phyloP scores from a whole-genome alignment of 2,329 filamentous ascomycete genomes.

The Exophiala phaeomuriformis region DNA sequence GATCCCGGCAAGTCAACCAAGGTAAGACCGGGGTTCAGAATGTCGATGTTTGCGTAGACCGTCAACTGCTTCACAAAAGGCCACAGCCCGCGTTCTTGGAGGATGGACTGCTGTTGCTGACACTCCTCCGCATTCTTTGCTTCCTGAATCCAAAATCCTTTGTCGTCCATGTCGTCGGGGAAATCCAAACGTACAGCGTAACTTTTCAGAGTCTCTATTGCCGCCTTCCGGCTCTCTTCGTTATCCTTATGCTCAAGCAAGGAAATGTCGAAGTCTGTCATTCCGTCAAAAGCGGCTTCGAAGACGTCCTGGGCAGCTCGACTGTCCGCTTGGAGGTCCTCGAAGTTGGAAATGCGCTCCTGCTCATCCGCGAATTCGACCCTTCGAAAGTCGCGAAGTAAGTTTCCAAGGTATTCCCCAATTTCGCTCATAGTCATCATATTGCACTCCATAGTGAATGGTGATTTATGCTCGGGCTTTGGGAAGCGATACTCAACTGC shows the following conservation, averaged over 20 bases:
- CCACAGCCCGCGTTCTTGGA: slow-evolving; percentile 11
- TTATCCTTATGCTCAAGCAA: slow-evolving; percentile 2
- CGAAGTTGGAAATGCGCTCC: neutral
- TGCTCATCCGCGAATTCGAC: neutral
- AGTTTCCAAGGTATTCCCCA: neutral
- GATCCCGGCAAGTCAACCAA: slow-evolving; percentile 11
- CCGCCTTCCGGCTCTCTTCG: neutral
- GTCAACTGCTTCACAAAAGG: slow-evolving; percentile 3
- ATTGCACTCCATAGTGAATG: slow-evolving; percentile 1
- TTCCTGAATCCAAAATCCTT: neutral
- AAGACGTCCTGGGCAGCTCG: neutral
- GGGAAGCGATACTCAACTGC: slow-evolving; percentile 1
- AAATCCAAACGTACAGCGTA: neutral
- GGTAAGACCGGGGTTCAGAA: slow-evolving; percentile 6
- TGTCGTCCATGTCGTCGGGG: neutral
- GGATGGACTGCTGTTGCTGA: neutral
- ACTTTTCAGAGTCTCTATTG: neutral
- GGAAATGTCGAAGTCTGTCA: neutral
- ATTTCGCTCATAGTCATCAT: neutral
- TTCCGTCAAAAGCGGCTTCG: neutral
- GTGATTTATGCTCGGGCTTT: neutral
- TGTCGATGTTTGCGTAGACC: slow-evolving; percentile 1
- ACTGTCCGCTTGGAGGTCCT: neutral
- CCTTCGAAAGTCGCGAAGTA: neutral
- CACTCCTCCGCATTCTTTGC: neutral